Base-by-base conservation (phyloP, 495 filamentous ascomycete species). In the Hyaloscypha variabilis region DNA sequence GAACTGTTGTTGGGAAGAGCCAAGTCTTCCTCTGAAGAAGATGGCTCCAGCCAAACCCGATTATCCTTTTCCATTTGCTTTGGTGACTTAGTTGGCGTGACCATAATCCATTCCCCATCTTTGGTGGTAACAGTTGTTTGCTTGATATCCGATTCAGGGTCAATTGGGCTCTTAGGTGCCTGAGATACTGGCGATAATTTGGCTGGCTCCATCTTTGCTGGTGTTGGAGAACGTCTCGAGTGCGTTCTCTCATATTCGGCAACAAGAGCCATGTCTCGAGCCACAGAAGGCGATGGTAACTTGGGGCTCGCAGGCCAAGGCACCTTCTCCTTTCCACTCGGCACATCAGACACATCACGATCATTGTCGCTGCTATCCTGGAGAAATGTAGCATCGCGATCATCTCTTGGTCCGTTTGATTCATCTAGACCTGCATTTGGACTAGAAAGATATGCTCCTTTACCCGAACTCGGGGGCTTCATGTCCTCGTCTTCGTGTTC, bases 341-440 rank as follows among this genome's bases (percentile, higher is more conserved):
- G 62, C 17, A 24, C 49, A 68, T 71, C 69, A 5, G 58, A 59
- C 17, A 24, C 49, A 68, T 71, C 69, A 5, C 58, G 69, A 52
- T 85, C 83, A 60, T 82, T 82, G 52, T 81, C 83, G 65, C 79
- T 83, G 64, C 75, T 82, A 60, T 83, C 82, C 51, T 79, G 79
- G 42, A 84, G 75, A 68, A 83, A 82, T 14, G 83, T 80, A 8
- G 75, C 77, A 67, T 84, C 82, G 23, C 77, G 71, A 23, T 69
- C 58, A 39, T 65, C 62, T 62, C 58, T 62, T 50, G 63, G 14
- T 6, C 31, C 57, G 10, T 62, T 49, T 46, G 24, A 39, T 30
- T 53, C 62, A 29, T 26, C 17, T 19, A 25, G 8, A 26, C 46
- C 61, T 25, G 55, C n/a, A 31, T 31, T 57, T n/a, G 60, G 59